Percentiles rank a stretch among this genome's conserved stretches.
Conservation (phyloP, 257 asterid species). For the Solanum bukasovii region DNA sequence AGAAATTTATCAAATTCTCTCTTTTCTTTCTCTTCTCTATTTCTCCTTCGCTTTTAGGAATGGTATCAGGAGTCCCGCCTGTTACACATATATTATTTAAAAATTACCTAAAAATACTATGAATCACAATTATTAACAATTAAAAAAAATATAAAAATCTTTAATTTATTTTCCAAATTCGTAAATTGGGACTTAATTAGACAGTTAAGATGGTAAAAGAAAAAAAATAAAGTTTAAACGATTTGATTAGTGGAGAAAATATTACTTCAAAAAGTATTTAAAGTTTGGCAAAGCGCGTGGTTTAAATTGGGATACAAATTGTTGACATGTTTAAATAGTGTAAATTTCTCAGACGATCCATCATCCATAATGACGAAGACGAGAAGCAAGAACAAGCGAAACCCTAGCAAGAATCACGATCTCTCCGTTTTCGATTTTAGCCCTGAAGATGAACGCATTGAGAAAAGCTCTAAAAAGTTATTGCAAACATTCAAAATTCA, state of each 20-base stretch:
- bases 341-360: not conserved
- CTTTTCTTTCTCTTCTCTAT: no score
- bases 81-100: no score
- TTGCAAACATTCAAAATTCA: constrained; percentile 19
- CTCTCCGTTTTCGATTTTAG: constrained; percentile 46
- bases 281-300: not conserved
- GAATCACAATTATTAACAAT: no score
- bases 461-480: constrained; percentile 16
- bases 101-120: no score
- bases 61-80: no score
- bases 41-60: no score
- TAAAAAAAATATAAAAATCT: not conserved
- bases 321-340: not conserved
- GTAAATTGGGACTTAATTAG: not conserved
- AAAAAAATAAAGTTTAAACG: no score
- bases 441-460: constrained; percentile 30
- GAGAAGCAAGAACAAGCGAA: constrained; percentile 2
- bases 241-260: not conserved
- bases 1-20: no score
- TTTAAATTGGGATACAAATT: not conserved
- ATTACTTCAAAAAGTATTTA: not conserved
- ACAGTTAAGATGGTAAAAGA: not conserved
- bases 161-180: not conserved
- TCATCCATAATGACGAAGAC: constrained; percentile 11
- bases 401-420: constrained; percentile 5